phyloP scores from a whole-genome alignment of 768 basidiomycete species.

The Pulveroboletus sp. region DNA sequence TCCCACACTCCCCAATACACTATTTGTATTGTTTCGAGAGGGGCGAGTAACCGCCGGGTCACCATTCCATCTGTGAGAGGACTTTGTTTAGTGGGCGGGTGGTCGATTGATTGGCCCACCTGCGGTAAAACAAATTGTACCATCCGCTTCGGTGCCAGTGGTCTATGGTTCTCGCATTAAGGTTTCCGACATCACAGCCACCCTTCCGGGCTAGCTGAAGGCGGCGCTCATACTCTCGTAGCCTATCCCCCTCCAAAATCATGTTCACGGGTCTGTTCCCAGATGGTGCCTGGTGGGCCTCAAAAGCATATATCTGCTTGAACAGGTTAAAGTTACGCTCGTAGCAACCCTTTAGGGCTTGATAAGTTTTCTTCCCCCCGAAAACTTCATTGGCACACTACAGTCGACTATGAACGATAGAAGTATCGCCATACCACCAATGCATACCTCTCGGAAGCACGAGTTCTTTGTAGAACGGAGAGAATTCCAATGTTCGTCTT shows the following conservation, averaged over 20 bases:
- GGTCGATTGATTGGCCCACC: slow-evolving; percentile 35
- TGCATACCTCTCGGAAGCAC: slow-evolving; percentile 66
- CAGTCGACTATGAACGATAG: slow-evolving; percentile 1
- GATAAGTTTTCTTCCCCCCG: slow-evolving; percentile 73
- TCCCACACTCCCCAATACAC: slow-evolving; percentile 25
- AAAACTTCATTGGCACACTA: slow-evolving; percentile 73
- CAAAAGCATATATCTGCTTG: slow-evolving; percentile 76
- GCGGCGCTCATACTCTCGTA: slow-evolving; percentile 69
- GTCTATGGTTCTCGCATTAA: slow-evolving; percentile 69
- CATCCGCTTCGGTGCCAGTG: slow-evolving; percentile 77
- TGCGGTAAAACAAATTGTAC: slow-evolving; percentile 68
- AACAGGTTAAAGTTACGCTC: slow-evolving; percentile 82
- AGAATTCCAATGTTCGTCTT: slow-evolving; percentile 75
- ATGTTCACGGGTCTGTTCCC: slow-evolving; percentile 37
- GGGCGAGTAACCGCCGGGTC: slow-evolving; percentile 58
- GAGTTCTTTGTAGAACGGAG: slow-evolving; percentile 79
- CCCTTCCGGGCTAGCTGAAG: slow-evolving; percentile 60
- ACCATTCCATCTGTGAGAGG: slow-evolving; percentile 51
- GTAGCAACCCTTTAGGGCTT: slow-evolving; percentile 80
- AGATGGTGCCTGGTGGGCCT: slow-evolving; percentile 38
- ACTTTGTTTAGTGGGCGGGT: neutral
- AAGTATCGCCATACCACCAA: neutral
- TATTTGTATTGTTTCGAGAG: slow-evolving; percentile 33
- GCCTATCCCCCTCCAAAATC: slow-evolving; percentile 56
- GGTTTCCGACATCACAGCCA: slow-evolving; percentile 67